These are phyloP conservation scores for Paecilomyces formosus DNA, from an alignment of 2,329 filamentous ascomycete genomes.

Conservation along the genomic window DNA sequence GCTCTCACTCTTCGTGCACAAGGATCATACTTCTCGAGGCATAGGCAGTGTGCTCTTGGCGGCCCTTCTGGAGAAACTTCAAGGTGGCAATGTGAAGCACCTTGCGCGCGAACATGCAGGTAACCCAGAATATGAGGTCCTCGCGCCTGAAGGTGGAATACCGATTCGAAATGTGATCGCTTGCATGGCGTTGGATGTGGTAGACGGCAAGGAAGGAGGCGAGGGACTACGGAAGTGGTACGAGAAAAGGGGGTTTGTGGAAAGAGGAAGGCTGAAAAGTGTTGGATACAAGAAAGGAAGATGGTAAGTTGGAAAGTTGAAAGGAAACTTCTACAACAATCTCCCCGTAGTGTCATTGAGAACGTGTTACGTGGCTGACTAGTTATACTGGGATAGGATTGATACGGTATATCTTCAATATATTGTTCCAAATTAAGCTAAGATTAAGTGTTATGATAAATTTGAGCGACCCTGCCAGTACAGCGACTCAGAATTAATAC, in stretches of 20 bases:
- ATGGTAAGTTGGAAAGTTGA: slow-evolving; percentile 18
- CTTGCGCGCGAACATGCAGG: slow-evolving; percentile 10
- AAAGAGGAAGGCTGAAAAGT: slow-evolving; percentile 29
- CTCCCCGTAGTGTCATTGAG: neutral
- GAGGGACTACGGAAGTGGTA: slow-evolving; percentile 31
- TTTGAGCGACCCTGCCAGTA: no score
- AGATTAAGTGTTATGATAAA: neutral
- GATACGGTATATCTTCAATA: slow-evolving; percentile 4
- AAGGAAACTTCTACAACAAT: neutral
- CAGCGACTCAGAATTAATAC: neutral
- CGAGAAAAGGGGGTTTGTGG: slow-evolving; percentile 29
- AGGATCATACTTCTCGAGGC: slow-evolving; percentile 20
- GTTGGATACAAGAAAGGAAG: slow-evolving; percentile 31
- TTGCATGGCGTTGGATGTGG: slow-evolving; percentile 31
- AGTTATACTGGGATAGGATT: neutral
- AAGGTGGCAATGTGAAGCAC: slow-evolving; percentile 14
- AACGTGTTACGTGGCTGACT: neutral
- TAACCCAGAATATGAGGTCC: slow-evolving; percentile 6
- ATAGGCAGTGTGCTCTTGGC: slow-evolving; percentile 26
- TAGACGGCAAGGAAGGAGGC: slow-evolving; percentile 18
- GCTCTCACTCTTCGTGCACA: slow-evolving; percentile 32
- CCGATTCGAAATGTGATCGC: slow-evolving; percentile 27
- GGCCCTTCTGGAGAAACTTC: slow-evolving; percentile 20
- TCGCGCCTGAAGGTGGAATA: slow-evolving; percentile 1
- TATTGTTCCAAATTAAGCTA: slow-evolving; percentile 1